These are phyloP conservation scores for Rubroboletus satanas DNA, from an alignment of 768 basidiomycete species.

Conservation along the genomic window DNA sequence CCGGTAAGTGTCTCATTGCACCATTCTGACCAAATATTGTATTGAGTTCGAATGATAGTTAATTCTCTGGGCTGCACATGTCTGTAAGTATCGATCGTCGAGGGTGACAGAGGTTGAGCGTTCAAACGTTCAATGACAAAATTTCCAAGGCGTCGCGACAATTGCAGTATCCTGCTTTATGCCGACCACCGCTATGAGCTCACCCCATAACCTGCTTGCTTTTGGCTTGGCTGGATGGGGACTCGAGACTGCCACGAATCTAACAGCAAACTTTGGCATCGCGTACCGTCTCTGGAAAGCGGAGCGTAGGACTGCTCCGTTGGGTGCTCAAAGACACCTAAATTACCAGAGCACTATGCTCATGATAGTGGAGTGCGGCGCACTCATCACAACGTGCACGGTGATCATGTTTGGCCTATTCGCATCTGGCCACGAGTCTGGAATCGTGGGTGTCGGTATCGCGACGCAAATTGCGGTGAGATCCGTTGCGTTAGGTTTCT, in stretches of 20 bases:
- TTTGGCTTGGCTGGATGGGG: constrained; percentile 20
- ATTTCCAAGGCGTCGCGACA: constrained; percentile 9
- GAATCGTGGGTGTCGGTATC: constrained; percentile 14
- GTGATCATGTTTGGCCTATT: constrained; percentile 18
- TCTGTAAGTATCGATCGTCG: constrained; percentile 13
- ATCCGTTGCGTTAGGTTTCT: not conserved
- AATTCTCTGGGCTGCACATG: constrained; percentile 13
- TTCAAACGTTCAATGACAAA: not conserved
- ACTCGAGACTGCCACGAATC: constrained; percentile 15
- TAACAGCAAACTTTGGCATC: constrained; percentile 16
- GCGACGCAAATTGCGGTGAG: constrained; percentile 20
- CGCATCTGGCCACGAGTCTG: constrained; percentile 8
- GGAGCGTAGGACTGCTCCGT: not conserved
- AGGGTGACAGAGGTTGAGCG: not conserved
- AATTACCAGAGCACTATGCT: constrained; percentile 14
- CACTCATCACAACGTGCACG: constrained; percentile 19
- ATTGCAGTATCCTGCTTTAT: constrained; percentile 18
- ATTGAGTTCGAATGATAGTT: constrained; percentile 7
- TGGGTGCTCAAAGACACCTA: constrained; percentile 2
- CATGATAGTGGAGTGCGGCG: constrained; percentile 20
- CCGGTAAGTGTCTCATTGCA: constrained; percentile 7
- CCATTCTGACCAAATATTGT: not conserved
- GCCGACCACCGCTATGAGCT: constrained; percentile 2
- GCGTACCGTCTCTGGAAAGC: constrained; percentile 17
- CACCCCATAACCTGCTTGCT: not conserved